Conservation (phyloP, 2,329 filamentous ascomycete genomes). For the Curvularia sp. region DNA sequence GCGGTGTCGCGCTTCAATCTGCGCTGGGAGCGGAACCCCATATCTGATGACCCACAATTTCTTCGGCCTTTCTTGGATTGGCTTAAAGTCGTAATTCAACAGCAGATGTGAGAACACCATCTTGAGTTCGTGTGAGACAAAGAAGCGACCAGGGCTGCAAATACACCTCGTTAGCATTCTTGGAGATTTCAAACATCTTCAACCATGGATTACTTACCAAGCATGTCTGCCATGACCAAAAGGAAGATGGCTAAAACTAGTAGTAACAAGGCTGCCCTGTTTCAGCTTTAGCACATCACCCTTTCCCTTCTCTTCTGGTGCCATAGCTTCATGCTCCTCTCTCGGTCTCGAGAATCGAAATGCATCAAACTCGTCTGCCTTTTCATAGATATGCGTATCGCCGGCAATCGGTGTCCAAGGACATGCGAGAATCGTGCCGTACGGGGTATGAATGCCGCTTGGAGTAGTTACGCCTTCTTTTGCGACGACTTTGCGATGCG, state of each 20-base stretch:
- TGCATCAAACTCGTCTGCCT: conserved; percentile 29
- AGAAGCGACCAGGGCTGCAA: conserved; percentile 49
- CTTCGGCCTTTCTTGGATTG: conserved; percentile 31
- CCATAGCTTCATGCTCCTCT: conserved; percentile 32
- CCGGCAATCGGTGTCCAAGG: conserved; percentile 29
- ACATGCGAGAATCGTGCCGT: conserved; percentile 28
- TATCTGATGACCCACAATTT: conserved; percentile 27
- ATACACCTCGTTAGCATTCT: conserved; percentile 14
- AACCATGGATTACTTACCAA: conserved; percentile 41
- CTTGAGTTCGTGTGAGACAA: conserved; percentile 49
- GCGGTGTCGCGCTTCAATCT: conserved; percentile 21
- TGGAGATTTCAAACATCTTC: accelerated
- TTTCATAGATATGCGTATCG: conserved; percentile 28
- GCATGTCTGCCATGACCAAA: conserved; percentile 67
- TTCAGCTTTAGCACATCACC: conserved; percentile 39
- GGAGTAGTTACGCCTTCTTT: conserved; percentile 83
- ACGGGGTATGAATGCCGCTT: conserved; percentile 58
- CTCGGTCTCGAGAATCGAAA: conserved; percentile 36
- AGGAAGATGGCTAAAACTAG: conserved; percentile 59
- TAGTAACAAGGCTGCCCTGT: conserved; percentile 62
- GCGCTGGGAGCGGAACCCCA: conserved; percentile 12
- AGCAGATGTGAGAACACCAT: conserved; percentile 49
- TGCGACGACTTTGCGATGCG: conserved; percentile 59
- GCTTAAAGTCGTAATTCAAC: conserved; percentile 50
- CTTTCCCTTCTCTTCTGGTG: conserved; percentile 24